A percentile compares a stretch with the other conserved stretches of the same genome.
These are phyloP conservation scores for Talaromyces sp. DNA, from an alignment of 2,329 filamentous ascomycete species.

Conservation along the genomic window DNA sequence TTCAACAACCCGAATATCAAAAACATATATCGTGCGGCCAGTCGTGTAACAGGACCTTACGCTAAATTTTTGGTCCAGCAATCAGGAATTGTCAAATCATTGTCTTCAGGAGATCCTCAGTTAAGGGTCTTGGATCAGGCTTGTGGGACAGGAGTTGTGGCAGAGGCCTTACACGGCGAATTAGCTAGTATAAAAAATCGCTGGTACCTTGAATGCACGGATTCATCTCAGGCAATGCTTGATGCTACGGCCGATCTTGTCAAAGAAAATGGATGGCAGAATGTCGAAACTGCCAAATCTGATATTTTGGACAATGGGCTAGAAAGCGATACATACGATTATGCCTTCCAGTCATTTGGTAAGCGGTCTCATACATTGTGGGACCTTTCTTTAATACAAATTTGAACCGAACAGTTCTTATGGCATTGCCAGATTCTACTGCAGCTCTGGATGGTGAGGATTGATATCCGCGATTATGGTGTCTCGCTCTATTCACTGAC, in stretches of 20 bases:
- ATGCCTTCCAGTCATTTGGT: background rate
- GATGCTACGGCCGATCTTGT: background rate
- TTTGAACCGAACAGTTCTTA: background rate
- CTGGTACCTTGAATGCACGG: background rate
- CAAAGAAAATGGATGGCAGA: background rate
- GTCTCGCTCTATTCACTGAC: background rate
- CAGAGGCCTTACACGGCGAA: background rate
- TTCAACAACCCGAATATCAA: background rate
- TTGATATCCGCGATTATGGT: background rate
- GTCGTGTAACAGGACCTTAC: background rate
- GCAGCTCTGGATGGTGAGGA: background rate
- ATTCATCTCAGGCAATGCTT: background rate
- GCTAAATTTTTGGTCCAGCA: background rate
- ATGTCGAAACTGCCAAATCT: background rate
- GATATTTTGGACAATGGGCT: background rate
- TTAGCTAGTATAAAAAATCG: background rate
- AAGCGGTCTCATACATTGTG: background rate
- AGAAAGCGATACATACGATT: background rate
- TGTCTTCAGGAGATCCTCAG: background rate
- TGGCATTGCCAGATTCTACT: background rate
- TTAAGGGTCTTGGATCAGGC: background rate
- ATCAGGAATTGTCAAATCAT: background rate
- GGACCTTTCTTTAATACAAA: background rate
- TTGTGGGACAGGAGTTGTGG: background rate
- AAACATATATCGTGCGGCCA: background rate